A percentile compares a stretch with the other conserved stretches of the same genome.
These are phyloP conservation scores for Trametes punicea DNA, from an alignment of 768 basidiomycete genomes.

Conservation along the genomic window DNA sequence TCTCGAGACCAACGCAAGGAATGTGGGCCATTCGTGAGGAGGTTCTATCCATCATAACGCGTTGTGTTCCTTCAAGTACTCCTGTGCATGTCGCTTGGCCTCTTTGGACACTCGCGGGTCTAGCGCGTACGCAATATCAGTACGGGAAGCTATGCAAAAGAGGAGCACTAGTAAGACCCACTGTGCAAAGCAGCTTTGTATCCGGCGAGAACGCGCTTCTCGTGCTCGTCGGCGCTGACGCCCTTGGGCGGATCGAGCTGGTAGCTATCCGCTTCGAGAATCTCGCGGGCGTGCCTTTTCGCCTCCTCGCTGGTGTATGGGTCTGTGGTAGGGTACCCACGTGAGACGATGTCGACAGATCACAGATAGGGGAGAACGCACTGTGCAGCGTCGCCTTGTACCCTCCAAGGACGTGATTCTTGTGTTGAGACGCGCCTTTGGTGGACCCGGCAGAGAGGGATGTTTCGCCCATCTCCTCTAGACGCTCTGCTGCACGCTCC, in stretches of 20 bases:
- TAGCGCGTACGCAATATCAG: conserved; percentile 10
- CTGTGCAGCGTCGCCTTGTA: conserved; percentile 47
- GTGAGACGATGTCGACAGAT: not conserved
- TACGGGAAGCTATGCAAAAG: not conserved
- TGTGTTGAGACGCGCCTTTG: not conserved
- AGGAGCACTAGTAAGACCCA: conserved; percentile 24
- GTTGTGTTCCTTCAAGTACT: conserved; percentile 35
- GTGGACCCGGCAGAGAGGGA: conserved; percentile 7
- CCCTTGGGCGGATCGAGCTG: conserved; percentile 28
- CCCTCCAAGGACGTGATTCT: conserved; percentile 34
- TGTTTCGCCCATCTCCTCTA: conserved; percentile 40
- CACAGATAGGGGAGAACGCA: conserved; percentile 11
- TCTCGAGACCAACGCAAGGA: no score
- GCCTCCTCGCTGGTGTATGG: conserved; percentile 31
- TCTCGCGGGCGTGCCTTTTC: conserved; percentile 51
- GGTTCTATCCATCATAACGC: conserved; percentile 15
- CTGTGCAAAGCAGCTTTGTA: conserved; percentile 54
- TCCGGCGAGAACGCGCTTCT: conserved; percentile 46
- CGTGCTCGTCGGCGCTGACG: conserved; percentile 37
- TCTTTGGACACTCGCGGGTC: conserved; percentile 46
- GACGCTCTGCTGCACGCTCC: conserved; percentile 39
- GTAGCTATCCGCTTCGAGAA: conserved; percentile 45
- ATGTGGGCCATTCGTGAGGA: not conserved
- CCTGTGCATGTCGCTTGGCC: conserved; percentile 46
- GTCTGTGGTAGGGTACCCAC: not conserved